Percentiles rank a stretch among this genome's conserved stretches.
These are phyloP conservation scores for Dendrocalamus latiflorus DNA, from an alignment of 202 grass and related monocot species.

Conservation along the genomic window DNA sequence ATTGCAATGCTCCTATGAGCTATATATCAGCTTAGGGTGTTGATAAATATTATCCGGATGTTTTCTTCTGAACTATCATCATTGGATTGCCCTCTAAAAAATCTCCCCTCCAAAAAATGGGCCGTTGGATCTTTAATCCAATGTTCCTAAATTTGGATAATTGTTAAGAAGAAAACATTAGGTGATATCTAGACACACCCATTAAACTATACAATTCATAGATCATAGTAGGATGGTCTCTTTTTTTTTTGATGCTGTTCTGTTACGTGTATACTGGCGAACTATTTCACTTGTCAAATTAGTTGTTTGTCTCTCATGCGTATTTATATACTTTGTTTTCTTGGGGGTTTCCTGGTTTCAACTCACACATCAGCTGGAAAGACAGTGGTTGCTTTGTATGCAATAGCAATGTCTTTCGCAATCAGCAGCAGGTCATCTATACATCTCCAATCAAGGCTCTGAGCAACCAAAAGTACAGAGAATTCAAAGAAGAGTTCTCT, in stretches of 20 bases:
- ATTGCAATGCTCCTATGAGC: not conserved
- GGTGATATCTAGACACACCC: too few species aligned
- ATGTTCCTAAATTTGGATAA: too few species aligned
- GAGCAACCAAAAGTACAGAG: conserved; percentile 95
- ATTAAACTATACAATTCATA: too few species aligned
- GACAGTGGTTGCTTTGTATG: conserved; percentile 85
- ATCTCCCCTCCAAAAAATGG: too few species aligned
- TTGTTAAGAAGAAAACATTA: too few species aligned
- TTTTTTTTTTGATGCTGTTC: not conserved
- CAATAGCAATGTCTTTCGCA: conserved; percentile 90
- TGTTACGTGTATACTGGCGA: not conserved
- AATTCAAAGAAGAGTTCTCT: conserved; percentile 90
- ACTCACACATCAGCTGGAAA: conserved; percentile 95
- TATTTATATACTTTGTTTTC: not conserved
- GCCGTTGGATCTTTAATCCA: too few species aligned
- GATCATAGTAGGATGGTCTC: not conserved
- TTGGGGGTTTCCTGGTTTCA: conserved; percentile 52
- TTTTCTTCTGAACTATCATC: too few species aligned
- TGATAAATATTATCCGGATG: too few species aligned
- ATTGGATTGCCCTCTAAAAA: too few species aligned
- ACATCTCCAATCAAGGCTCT: conserved; percentile 97
- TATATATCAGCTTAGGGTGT: not conserved
- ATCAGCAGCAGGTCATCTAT: conserved; percentile 86
- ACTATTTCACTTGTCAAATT: not conserved
- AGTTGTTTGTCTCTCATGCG: not conserved